Conservation (phyloP, 306 rosid genomes). For the Herpetospermum pedunculosum region DNA sequence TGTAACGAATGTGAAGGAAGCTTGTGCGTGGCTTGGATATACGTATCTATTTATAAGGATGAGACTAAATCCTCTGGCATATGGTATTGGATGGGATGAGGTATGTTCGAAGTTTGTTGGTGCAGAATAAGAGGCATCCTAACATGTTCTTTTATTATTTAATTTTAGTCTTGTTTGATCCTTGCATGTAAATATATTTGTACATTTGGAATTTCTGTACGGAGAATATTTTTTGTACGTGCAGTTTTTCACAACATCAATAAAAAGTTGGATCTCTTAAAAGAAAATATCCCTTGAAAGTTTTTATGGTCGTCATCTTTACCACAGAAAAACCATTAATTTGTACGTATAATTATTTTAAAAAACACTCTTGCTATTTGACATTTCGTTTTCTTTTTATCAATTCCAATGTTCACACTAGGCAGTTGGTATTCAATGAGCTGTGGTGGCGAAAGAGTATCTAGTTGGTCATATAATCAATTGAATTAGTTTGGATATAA, state of each 20-base stretch:
- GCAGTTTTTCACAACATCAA: too few relatives aligned
- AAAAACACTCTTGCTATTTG: background rate
- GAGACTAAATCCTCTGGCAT: constrained; percentile 90
- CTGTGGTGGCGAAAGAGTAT: background rate
- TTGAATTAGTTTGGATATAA: background rate
- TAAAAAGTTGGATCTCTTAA: too few relatives aligned
- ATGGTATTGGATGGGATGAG: constrained; percentile 98
- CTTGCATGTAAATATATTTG: background rate
- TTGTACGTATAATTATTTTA: background rate
- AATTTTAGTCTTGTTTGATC: constrained; percentile 1
- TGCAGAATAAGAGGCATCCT: constrained; percentile 10
- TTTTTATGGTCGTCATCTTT: too few relatives aligned
- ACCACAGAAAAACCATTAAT: background rate
- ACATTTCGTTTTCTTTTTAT: background rate
- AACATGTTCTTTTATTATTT: background rate
- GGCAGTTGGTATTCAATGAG: background rate
- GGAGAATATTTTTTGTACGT: background rate
- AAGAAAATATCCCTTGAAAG: too few relatives aligned
- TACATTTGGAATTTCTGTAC: background rate
- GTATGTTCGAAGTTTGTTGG: constrained; percentile 26
- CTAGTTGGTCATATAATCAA: background rate
- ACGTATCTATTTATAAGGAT: constrained; percentile 93
- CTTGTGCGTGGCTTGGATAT: constrained; percentile 99
- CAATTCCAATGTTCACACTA: background rate
- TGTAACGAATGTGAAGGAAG: constrained; percentile 95